These are phyloP conservation scores for Colletotrichum nymphaeae DNA, from an alignment of 2,329 filamentous ascomycete genomes.

Conservation along the genomic window DNA sequence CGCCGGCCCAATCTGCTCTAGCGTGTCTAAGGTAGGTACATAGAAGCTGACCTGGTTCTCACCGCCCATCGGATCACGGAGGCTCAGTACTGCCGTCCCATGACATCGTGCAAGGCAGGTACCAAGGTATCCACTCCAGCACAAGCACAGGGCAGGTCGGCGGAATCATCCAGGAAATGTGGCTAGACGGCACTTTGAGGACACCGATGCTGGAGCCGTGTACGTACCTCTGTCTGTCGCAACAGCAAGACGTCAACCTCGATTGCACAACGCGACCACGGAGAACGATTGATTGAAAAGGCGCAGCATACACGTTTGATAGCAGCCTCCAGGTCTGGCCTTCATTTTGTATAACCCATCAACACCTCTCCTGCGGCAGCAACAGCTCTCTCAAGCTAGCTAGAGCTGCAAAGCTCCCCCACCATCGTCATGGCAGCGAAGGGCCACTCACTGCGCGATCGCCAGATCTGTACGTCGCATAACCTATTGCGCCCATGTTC, in stretches of 20 bases:
- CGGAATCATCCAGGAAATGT: conserved; percentile 32
- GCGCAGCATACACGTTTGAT: not conserved
- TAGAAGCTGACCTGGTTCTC: not conserved
- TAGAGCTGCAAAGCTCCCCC: conserved; percentile 36
- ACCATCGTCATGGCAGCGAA: conserved; percentile 56
- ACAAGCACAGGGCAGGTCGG: conserved; percentile 17
- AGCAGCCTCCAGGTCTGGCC: not conserved
- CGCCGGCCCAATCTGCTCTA: not conserved
- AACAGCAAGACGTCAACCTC: conserved; percentile 18
- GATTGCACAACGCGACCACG: conserved; percentile 10
- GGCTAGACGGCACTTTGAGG: conserved; percentile 34
- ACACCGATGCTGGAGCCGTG: conserved; percentile 34
- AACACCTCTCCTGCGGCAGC: not conserved
- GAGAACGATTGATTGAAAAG: conserved; percentile 8
- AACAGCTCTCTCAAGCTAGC: conserved; percentile 25
- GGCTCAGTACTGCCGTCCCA: conserved; percentile 18
- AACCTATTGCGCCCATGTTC: not conserved
- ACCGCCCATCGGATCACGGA: conserved; percentile 23
- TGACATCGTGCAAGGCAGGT: conserved; percentile 14
- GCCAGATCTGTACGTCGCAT: conserved; percentile 57
- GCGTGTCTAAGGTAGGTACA: not conserved
- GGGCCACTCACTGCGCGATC: conserved; percentile 60
- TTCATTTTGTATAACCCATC: conserved; percentile 11
- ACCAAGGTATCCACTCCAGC: conserved; percentile 5
- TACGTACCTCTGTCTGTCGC: conserved; percentile 32